Base-by-base conservation (phyloP, 768 basidiomycete species). In the Leccinum pellstonianum region DNA sequence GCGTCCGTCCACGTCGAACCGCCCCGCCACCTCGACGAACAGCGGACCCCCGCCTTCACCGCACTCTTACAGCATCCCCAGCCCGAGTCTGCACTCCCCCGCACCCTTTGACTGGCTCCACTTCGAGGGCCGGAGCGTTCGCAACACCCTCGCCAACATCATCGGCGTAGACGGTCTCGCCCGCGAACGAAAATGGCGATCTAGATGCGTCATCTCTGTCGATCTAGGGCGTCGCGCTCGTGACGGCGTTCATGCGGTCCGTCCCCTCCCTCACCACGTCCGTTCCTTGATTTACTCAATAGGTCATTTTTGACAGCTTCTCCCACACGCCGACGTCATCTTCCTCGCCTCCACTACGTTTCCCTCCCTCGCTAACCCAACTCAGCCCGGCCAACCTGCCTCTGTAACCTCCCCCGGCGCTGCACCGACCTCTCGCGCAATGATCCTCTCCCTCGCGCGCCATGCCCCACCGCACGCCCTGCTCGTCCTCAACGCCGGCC, bases 321-420 rank as follows among this genome's bases (percentile, higher is more conserved):
- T 94, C 54, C 90, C 90, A 0, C 86, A 91, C 62, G 90, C 85
- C 6, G 91, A 93, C 70, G 83, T 94, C 31, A 69, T 94, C n/a
- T 94, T 93, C 67, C 78, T 92, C 38, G 50, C 62, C 35, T 27
- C 61, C n/a, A 64, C 73, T 38, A 73, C 71, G 1, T 74, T 73
- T 49, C 10, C 70, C 6, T 65, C 63, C 9, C 54, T 61, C 3
- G n/a, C 60, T 2, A 23, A 21, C 21, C 11, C 47, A 3, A 15
- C 19, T 19, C 63, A 64, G 3, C 29, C 56, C 7, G 54, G 49
- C 6, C 43, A 41, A 41, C 38, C 38, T 9, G 38, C 38, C 8
- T 38, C 43, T 43, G 47, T 41, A 52, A 87, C 85, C 62, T 56
- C 64, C 1, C 23, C 59, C 21, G 81, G 82, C 56, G 84, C 82